Evolutionary conservation across 345 rosid species (phyloP).

Genomic region (Eucalyptus viminalis): DNA sequence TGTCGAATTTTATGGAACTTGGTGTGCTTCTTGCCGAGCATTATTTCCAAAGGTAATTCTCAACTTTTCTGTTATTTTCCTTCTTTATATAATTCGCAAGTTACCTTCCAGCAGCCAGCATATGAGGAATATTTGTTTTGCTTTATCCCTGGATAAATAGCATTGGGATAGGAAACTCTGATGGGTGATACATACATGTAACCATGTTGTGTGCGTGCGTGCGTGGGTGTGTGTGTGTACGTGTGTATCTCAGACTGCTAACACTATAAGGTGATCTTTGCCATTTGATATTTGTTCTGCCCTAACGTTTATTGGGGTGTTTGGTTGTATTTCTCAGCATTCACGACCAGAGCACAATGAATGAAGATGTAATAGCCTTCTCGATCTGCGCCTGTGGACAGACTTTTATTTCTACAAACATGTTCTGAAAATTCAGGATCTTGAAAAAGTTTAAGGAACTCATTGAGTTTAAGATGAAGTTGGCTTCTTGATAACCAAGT

Average conservation of each 20-base stretch:
- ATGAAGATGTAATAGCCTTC: background rate
- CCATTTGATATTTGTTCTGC: background rate
- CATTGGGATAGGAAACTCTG: background rate
- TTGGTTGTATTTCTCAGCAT: background rate
- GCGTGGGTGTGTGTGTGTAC: background rate
- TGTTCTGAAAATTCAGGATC: background rate
- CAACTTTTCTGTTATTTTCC: background rate
- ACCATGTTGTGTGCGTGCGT: background rate
- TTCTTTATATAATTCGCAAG: background rate
- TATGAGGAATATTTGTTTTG: background rate
- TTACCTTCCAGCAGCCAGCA: background rate
- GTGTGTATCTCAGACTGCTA: background rate
- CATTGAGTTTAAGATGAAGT: background rate
- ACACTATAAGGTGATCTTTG: background rate
- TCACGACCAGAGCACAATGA: background rate
- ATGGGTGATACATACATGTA: background rate
- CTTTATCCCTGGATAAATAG: background rate
- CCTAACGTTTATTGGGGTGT: background rate
- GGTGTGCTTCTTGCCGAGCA: conserved; percentile 96
- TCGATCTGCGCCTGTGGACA: background rate
- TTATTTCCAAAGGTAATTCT: conserved; percentile 62
- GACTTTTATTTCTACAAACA: background rate
- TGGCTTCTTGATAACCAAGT: background rate
- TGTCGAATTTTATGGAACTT: conserved; percentile 92
- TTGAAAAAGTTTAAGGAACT: background rate